Base-by-base conservation (phyloP, 139 green algal genomes). In the Coelastrella sp. region DNA sequence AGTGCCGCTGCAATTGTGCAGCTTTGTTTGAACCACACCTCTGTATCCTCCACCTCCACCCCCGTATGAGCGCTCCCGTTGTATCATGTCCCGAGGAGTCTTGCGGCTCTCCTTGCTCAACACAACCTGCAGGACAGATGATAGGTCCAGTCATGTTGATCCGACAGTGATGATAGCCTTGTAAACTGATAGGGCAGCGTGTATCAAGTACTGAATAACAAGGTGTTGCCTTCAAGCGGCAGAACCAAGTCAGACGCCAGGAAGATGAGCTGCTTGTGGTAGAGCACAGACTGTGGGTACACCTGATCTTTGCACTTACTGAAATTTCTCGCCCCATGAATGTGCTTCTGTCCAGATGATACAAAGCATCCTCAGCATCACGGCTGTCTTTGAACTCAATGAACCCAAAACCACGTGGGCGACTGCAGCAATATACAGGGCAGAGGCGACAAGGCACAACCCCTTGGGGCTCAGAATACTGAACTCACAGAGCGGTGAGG, bases 351-450 rank as follows among this genome's bases (percentile, higher is more conserved):
- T 98, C 93, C 72, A 98, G 84, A 3, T 73, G 41, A 66, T 95
- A 89, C 66, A 96, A 84, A 0, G 94, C 93, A 40, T 97, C 93
- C 78, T 98, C 94, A 7, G 94, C 94, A 69, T 98, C 94, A 2
- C 91, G 76, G 3, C 51, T 38, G 78, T 96, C 92, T n/a, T 88
- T 60, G 67, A 94, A 97, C 90, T 98, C 94, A 3, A 98, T 75
- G 72, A 98, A 98, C 25, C 91, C 94, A 91, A 98, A 98, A 21
- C 94, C 94, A n/a, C 89, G 88, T 7, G 92, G 89, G 66, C 91
- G 62, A 19, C 62, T 93, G 88, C 63, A 86, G 41, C 35, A n/a
- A 68, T 5, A 51, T n/a, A n/a, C n/a, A n/a, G n/a, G n/a, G n/a
- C n/a, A 6, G 0, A 30, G 30, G 7, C 23, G 21, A 2, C 9